Percentiles rank a stretch among this genome's conserved stretches.
Evolutionary conservation across 805 yeast genomes (phyloP).

Genomic region (Pichia cabralensis): DNA sequence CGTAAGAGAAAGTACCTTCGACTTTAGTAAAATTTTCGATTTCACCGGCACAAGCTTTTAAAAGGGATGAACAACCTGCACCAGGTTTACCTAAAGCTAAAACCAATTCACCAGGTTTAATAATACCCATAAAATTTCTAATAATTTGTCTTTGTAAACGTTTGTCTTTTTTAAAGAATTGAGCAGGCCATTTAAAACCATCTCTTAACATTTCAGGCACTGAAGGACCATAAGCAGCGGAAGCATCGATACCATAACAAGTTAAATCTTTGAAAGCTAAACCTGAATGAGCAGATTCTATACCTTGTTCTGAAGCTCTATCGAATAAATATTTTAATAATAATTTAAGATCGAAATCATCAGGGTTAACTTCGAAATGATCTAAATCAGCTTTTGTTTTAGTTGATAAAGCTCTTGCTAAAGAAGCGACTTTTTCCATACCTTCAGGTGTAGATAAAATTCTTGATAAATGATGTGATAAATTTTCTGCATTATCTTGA

Average conservation of each 20-base stretch:
- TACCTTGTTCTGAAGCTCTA: constrained; percentile 34
- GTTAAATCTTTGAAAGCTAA: constrained; percentile 35
- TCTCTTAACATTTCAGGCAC: constrained; percentile 34
- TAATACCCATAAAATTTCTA: constrained; percentile 33
- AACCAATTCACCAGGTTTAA: constrained; percentile 54
- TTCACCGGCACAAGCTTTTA: constrained; percentile 53
- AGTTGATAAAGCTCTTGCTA: constrained; percentile 40
- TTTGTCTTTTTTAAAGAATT: constrained; percentile 24
- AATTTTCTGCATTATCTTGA: constrained; percentile 16
- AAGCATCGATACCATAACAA: constrained; percentile 41
- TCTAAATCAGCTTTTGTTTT: constrained; percentile 37
- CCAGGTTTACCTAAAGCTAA: constrained; percentile 69
- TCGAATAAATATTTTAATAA: constrained; percentile 30
- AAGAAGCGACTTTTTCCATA: constrained; percentile 32
- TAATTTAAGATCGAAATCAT: constrained; percentile 37
- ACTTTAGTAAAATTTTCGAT: constrained; percentile 33
- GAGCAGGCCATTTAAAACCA: constrained; percentile 21
- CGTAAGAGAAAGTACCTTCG: constrained; percentile 50
- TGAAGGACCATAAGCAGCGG: constrained; percentile 41
- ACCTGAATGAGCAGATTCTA: constrained; percentile 42
- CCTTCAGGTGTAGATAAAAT: constrained; percentile 21
- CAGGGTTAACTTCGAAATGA: constrained; percentile 32
- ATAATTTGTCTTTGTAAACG: constrained; percentile 29
- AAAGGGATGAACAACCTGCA: constrained; percentile 67
- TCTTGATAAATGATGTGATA: constrained; percentile 21